Evolutionary conservation across 345 rosid genomes (phyloP).

Genomic region (Sisymbrium irio): DNA sequence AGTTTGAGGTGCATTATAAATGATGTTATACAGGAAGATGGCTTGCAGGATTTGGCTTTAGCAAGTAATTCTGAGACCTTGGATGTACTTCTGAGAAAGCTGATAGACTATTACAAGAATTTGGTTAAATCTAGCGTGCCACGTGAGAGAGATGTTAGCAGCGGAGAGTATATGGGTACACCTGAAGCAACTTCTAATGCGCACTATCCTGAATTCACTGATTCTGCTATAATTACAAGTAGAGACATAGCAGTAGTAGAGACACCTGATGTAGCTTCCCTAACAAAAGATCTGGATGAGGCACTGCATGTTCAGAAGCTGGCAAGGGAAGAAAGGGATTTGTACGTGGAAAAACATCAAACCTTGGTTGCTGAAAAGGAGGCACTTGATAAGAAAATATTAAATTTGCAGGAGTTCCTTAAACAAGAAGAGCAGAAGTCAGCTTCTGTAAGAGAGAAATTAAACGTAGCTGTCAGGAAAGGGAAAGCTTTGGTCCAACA

Average conservation of each 20-base stretch:
- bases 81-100: slow-evolving; percentile 64
- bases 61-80: slow-evolving; percentile 52
- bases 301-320: slow-evolving; percentile 48
- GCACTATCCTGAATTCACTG: slow-evolving; percentile 28
- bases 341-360: slow-evolving; percentile 53
- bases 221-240: slow-evolving; percentile 33
- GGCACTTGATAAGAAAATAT: slow-evolving; percentile 50
- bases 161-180: slow-evolving; percentile 34
- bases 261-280: slow-evolving; percentile 39
- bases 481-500: slow-evolving; percentile 92
- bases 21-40: slow-evolving; percentile 59
- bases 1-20: slow-evolving; percentile 56
- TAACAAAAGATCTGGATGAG: slow-evolving; percentile 68
- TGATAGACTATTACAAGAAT: slow-evolving; percentile 54
- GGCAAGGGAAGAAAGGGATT: slow-evolving; percentile 73
- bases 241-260: slow-evolving; percentile 41
- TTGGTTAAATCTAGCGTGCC: slow-evolving; percentile 34
- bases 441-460: slow-evolving; percentile 72
- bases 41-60: slow-evolving; percentile 39
- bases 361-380: slow-evolving; percentile 58
- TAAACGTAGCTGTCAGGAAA: slow-evolving; percentile 92
- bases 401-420: slow-evolving; percentile 63
- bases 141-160: slow-evolving; percentile 35
- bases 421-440: slow-evolving; percentile 86
- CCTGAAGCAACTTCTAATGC: slow-evolving; percentile 35